Base-by-base conservation (phyloP, 2,329 filamentous ascomycete species). In the Xylaria sp. region DNA sequence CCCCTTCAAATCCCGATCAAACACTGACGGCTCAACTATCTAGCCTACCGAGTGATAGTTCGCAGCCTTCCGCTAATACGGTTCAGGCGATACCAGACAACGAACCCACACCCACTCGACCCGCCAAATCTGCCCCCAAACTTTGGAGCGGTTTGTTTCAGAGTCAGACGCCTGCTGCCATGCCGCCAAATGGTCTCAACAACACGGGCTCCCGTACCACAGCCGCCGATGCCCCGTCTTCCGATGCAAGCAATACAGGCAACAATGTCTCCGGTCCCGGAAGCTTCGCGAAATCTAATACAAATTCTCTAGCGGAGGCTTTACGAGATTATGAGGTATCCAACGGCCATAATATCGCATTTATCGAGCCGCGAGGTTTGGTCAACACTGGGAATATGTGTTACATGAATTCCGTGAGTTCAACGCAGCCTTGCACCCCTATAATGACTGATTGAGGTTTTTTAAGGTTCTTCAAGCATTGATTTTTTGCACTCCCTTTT, bases 331-430 rank as follows among this genome's bases (percentile, higher is more conserved):
- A 93, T 75, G 85, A 85, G 54, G 87, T 93, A 23, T 84, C 86
- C 59, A 81, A 82, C 37, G 83, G 83, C 37, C 80, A 85, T 31
- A 91, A 90, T 70, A 81, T 94, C 67, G 83, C 90, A 17, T 97
- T 97, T 72, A 83, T 99, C 52, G 92, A 98, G 78, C 95, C 95
- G 52, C 87, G 94, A 68, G 95, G 95, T 49, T 85, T 99, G 72
- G 91, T 97, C 68, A 99, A 99, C 78, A 96, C 94, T 40, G 95
- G 95, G 51, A 98, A 99, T 74, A 96, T 98, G 91, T 99, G 95
- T 78, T 99, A 99, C 79, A 98, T 99, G 95, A 99, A 98, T 81
- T 97, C 95, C 66, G 94, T 97, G 83, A 79, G 91, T 80, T n/a
- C 15, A 29, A 23, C 17, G 23, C 33, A 37, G 11, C 6, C 17